Evolutionary conservation across 306 rosid species (phyloP), one percentile per base, ranked within the genome.

Genomic region (Prunus dulcis): DNA sequence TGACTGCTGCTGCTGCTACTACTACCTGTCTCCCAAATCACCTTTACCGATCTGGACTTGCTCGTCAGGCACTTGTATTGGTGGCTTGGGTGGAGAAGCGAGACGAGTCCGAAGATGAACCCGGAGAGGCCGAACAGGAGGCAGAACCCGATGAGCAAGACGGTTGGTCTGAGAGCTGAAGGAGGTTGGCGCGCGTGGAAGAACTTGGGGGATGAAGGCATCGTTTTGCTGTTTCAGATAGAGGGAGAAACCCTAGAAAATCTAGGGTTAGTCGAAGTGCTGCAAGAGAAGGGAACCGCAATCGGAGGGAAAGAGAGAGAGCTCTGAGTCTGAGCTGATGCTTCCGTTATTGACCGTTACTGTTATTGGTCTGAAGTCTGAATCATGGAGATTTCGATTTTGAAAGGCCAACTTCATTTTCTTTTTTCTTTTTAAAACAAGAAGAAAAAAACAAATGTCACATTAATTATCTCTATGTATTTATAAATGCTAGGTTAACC

Each of bases 1-100:
- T 25, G 74, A 19, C 17, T 45, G 49, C 9, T 43, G 41, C 1
- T 32, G 28, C 51, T 41, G 63, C 47, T 46, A 9, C 81, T 47
- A 15, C 83, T 62, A 14, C 68, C 76, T 30, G 62, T 87, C 70
- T 95, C 96, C 98, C 98, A 95, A 6, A 87, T 82, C 25, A 95
- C 96, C 30, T 81, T 79, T 57, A 95, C 96, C 66, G 97, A 85
- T 74, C 80, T 87, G 14, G 97, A 90, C 0, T 20, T 73, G 3
- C 68, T 45, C 58, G 50, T 58, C 28, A 70, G 72, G 76, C 96
- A 94, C 2, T 69, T 72, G 20, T 27, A 22, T 1, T 66, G 66
- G 17, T 23, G 50, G 51, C 34, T 64, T 22, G 96, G 85, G 20
- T 72, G 53, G 55, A 85, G 75, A 49, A 89, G 43, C 2, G 82